phyloP scores from a whole-genome alignment of 495 filamentous ascomycete genomes.

The Alectoria sarmentosa region DNA sequence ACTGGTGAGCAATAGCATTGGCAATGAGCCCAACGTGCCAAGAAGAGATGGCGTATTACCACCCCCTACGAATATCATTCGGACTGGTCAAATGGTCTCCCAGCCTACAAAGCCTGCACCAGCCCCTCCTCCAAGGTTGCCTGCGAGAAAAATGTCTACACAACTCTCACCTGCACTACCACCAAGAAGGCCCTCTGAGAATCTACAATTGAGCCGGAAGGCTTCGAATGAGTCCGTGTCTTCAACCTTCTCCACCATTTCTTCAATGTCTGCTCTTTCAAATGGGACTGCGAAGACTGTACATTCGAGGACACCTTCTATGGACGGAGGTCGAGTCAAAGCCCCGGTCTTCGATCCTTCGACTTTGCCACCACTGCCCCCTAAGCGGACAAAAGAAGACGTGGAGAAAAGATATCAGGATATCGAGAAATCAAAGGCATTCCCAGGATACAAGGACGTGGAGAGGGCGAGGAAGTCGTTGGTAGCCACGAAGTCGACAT shows the following conservation, averaged over 20 bases:
- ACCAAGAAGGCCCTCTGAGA: constrained; percentile 34
- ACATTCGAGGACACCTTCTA: constrained; percentile 33
- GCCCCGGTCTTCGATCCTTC: constrained; percentile 41
- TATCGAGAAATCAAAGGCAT: constrained; percentile 22
- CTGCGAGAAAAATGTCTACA: constrained; percentile 38
- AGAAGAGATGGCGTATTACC: constrained; percentile 29
- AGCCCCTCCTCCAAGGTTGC: constrained; percentile 42
- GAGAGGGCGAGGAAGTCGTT: constrained; percentile 19
- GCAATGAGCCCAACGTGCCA: constrained; percentile 40
- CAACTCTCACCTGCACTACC: constrained; percentile 40
- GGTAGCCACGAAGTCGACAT: constrained; percentile 20
- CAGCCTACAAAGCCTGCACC: constrained; percentile 36
- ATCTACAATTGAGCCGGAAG: constrained; percentile 33
- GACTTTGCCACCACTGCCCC: constrained; percentile 41
- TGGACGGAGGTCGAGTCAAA: constrained; percentile 33
- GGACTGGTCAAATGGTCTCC: constrained; percentile 25
- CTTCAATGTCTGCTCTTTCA: constrained; percentile 30
- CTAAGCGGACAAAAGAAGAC: constrained; percentile 27
- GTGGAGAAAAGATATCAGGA: constrained; percentile 20
- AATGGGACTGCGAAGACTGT: constrained; percentile 31
- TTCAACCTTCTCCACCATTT: constrained; percentile 31
- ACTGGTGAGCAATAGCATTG: constrained; percentile 30
- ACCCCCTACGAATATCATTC: constrained; percentile 28
- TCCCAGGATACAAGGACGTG: constrained; percentile 14
- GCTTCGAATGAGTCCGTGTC: constrained; percentile 29